These are phyloP conservation scores for Ophiostoma sp. DNA, from an alignment of 2,329 filamentous ascomycete species.

Conservation along the genomic window DNA sequence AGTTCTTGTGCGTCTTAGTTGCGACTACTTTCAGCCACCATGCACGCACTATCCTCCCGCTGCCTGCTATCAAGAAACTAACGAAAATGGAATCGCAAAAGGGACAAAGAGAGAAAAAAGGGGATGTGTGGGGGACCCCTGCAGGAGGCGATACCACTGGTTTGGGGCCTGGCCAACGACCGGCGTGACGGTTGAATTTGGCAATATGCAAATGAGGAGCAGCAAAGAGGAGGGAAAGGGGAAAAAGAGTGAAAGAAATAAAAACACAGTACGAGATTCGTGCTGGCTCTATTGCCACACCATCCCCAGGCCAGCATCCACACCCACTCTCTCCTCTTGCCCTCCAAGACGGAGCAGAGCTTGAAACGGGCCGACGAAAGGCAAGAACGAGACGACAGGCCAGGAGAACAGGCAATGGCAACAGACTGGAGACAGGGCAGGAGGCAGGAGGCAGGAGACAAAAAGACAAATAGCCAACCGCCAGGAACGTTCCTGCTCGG, in stretches of 20 bases:
- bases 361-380: constrained; percentile 18
- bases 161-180: constrained; percentile 19
- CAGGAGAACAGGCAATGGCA: background rate
- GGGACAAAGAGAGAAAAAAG: constrained; percentile 5
- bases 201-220: background rate
- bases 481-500: background rate
- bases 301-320: constrained; percentile 2
- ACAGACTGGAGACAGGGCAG: background rate
- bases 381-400: background rate
- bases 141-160: constrained; percentile 11
- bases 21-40: constrained; percentile 14
- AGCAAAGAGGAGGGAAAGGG: background rate
- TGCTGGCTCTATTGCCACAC: background rate
- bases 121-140: constrained; percentile 25
- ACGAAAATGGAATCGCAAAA: background rate
- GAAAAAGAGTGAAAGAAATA: background rate
- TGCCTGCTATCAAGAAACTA: background rate
- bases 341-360: background rate
- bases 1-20: background rate
- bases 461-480: background rate
- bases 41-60: constrained; percentile 23
- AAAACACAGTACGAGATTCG: background rate
- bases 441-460: background rate
- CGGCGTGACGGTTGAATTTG: constrained; percentile 20
- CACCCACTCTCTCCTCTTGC: background rate